phyloP scores from a whole-genome alignment of 345 rosid species.

The Populus simonii region DNA sequence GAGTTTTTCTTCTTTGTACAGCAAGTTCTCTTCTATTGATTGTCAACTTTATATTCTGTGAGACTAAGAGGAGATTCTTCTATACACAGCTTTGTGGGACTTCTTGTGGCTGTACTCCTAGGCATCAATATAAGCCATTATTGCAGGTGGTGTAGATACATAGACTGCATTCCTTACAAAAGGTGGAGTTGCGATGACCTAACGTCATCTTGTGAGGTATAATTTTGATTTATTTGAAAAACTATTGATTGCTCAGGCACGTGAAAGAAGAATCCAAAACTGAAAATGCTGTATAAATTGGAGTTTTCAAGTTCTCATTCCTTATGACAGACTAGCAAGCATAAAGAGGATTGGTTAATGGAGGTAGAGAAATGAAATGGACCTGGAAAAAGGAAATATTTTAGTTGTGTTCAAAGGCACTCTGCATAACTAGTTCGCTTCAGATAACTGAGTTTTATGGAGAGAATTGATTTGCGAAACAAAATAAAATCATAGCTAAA shows the following conservation, averaged over 20 bases:
- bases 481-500: too few relatives aligned
- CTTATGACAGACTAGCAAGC: not conserved
- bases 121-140: conserved; percentile 57
- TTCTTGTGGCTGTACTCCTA: conserved; percentile 40
- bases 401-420: too few relatives aligned
- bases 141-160: conserved; percentile 67
- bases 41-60: not conserved
- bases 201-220: conserved; percentile 67
- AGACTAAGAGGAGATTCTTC: conserved; percentile 6
- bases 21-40: not conserved
- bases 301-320: not conserved
- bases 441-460: too few relatives aligned
- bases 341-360: too few relatives aligned
- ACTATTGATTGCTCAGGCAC: not conserved
- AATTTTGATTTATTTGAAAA: not conserved
- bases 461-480: too few relatives aligned
- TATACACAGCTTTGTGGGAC: conserved; percentile 46
- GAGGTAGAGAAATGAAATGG: too few relatives aligned
- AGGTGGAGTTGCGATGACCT: conserved; percentile 76
- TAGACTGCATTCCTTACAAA: conserved; percentile 61
- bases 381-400: too few relatives aligned
- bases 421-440: too few relatives aligned
- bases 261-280: not conserved
- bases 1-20: conserved; percentile 28
- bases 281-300: not conserved